Conservation (phyloP, 75 land plant species). For the Pseudotsuga menziesii region DNA sequence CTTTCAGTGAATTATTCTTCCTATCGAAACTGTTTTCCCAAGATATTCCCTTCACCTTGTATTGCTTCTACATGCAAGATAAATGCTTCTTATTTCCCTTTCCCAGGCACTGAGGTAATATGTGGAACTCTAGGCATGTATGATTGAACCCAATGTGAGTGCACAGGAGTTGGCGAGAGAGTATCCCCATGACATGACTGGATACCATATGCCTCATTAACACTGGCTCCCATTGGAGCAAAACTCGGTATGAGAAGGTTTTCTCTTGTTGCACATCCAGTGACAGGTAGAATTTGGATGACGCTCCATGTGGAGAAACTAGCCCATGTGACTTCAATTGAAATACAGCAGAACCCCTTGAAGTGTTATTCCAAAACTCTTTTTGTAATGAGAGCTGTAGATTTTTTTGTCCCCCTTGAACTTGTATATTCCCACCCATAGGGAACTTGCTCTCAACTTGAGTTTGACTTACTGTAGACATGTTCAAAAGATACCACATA, state of each 20-base stretch:
- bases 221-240: conserved; percentile 2
- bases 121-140: conserved; percentile 14
- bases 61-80: conserved; percentile 9
- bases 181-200: conserved; percentile 6
- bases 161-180: conserved; percentile 2
- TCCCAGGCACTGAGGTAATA: conserved; percentile 11
- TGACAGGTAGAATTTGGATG: neutral
- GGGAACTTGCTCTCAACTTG: neutral
- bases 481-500: neutral
- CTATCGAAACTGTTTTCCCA: neutral
- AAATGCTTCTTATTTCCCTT: conserved; percentile 19
- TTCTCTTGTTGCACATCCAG: neutral
- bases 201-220: neutral
- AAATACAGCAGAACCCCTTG: neutral
- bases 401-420: neutral
- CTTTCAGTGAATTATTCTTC: neutral
- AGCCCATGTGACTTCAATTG: neutral
- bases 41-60: conserved; percentile 9
- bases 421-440: neutral
- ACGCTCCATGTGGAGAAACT: neutral
- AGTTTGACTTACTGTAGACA: neutral
- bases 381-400: neutral
- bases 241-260: neutral
- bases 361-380: neutral
- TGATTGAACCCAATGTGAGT: conserved; percentile 17